Conservation (phyloP, 768 basidiomycete genomes). For the Termitomyces sp. region DNA sequence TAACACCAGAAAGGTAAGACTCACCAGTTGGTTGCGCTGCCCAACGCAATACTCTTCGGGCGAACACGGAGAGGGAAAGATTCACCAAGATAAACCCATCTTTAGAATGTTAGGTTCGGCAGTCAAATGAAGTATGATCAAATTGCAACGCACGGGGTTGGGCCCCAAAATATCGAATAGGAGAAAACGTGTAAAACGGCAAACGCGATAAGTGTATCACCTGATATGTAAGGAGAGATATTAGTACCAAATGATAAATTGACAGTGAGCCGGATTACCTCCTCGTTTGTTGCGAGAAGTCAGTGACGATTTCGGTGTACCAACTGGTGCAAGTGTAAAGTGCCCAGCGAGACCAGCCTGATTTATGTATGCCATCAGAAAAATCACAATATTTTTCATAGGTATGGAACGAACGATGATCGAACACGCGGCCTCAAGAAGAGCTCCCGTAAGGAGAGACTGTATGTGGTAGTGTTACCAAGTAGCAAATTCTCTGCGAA, state of each 20-base stretch:
- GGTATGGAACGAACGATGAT: constrained; percentile 44
- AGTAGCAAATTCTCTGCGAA: neutral
- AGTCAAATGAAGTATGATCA: neutral
- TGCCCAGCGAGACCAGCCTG: constrained; percentile 72
- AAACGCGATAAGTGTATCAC: constrained; percentile 67
- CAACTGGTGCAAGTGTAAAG: constrained; percentile 51
- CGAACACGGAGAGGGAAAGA: constrained; percentile 79
- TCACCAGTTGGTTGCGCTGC: constrained; percentile 45
- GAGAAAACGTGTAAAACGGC: constrained; percentile 73
- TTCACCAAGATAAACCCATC: constrained; percentile 74
- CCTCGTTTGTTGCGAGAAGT: constrained; percentile 55
- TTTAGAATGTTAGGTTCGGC: constrained; percentile 8
- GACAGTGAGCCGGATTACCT: constrained; percentile 19
- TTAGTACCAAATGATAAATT: neutral
- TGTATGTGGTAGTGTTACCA: constrained; percentile 16
- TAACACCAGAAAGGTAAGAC: neutral
- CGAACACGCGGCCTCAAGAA: constrained; percentile 55
- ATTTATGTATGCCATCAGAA: neutral
- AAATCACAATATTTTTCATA: neutral
- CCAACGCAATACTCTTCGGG: constrained; percentile 74
- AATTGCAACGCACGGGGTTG: constrained; percentile 42
- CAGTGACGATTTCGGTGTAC: constrained; percentile 40
- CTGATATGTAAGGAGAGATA: constrained; percentile 20
- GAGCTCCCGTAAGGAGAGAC: constrained; percentile 63
- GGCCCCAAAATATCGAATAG: constrained; percentile 74